Conservation (phyloP, 2,329 filamentous ascomycete genomes). For the Penicillium sp. region DNA sequence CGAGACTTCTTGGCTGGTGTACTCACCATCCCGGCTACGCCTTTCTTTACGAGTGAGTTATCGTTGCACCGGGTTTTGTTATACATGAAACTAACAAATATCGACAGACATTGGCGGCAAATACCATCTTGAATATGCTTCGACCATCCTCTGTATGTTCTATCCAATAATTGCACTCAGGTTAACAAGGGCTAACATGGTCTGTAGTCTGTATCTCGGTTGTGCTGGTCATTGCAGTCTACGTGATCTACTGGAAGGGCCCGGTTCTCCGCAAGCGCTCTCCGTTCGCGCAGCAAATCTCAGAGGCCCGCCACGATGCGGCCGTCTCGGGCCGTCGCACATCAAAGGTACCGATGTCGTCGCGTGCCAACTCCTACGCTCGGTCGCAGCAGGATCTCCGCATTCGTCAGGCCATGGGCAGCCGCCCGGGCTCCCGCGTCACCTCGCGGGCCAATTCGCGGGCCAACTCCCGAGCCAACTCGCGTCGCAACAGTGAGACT, state of each 20-base stretch:
- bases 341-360: slow-evolving; percentile 36
- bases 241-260: slow-evolving; percentile 66
- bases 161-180: neutral
- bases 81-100: slow-evolving; percentile 3
- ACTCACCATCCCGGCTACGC: slow-evolving; percentile 60
- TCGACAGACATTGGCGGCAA: slow-evolving; percentile 53
- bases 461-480: slow-evolving; percentile 30
- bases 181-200: neutral
- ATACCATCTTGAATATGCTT: slow-evolving; percentile 58
- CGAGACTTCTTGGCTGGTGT: slow-evolving; percentile 65
- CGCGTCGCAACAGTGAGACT: slow-evolving; percentile 29
- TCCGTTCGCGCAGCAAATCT: slow-evolving; percentile 64
- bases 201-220: slow-evolving; percentile 55
- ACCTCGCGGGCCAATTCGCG: slow-evolving; percentile 33
- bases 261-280: slow-evolving; percentile 59
- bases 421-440: slow-evolving; percentile 34
- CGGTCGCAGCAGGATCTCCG: slow-evolving; percentile 40
- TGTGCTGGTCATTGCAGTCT: slow-evolving; percentile 62
- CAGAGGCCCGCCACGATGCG: slow-evolving; percentile 41
- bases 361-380: slow-evolving; percentile 40
- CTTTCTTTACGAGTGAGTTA: slow-evolving; percentile 45
- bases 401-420: slow-evolving; percentile 36
- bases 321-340: slow-evolving; percentile 31
- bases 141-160: slow-evolving; percentile 58
- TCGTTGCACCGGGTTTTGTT: neutral